These are phyloP conservation scores for Sordaria brevicollis DNA, from an alignment of 495 filamentous ascomycete genomes.

Conservation along the genomic window DNA sequence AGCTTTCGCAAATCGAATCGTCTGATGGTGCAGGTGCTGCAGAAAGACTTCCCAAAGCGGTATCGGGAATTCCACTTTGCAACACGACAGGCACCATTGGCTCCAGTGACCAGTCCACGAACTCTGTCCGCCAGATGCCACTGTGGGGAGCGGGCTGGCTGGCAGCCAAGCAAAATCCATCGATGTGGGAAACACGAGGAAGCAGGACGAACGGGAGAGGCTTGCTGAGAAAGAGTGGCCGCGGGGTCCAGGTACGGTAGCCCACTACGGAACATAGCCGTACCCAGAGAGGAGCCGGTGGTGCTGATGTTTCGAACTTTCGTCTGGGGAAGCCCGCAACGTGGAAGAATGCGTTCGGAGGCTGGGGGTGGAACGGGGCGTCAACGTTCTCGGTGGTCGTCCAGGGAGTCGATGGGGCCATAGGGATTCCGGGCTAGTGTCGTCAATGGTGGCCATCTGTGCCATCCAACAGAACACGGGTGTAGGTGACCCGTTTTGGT, in stretches of 20 bases:
- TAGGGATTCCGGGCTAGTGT: neutral
- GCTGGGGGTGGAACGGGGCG: neutral
- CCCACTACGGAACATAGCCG: neutral
- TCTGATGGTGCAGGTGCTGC: neutral
- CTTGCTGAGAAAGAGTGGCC: neutral
- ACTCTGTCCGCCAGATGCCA: neutral
- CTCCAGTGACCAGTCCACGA: neutral
- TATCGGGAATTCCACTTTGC: neutral
- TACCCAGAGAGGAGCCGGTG: neutral
- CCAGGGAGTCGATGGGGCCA: neutral
- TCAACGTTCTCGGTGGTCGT: neutral
- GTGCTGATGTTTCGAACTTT: neutral
- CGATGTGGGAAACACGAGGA: neutral
- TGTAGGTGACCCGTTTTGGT: neutral
- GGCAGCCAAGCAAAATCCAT: neutral
- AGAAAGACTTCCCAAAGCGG: neutral
- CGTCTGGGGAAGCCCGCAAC: neutral
- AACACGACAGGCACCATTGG: neutral
- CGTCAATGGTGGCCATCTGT: neutral
- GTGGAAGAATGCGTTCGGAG: neutral
- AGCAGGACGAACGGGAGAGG: neutral
- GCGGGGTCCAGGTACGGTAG: neutral
- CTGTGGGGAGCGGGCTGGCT: neutral
- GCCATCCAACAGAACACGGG: neutral
- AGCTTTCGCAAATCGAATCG: neutral